Base-by-base conservation (phyloP, 768 basidiomycete genomes). In the Lentinula lateritia region DNA sequence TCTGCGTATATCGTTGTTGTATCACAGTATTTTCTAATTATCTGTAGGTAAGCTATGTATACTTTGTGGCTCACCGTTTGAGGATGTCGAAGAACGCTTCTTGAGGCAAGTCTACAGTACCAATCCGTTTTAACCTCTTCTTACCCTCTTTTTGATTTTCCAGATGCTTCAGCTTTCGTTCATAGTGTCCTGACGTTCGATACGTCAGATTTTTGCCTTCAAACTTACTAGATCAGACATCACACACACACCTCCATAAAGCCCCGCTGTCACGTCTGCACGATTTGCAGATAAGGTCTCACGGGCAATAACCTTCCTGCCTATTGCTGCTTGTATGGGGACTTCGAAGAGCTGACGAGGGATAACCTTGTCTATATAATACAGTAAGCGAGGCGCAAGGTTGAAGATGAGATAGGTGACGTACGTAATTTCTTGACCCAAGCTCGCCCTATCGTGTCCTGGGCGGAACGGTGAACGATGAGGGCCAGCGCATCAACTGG, bases 11-110 rank as follows among this genome's bases (percentile, higher is more conserved):
- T 61, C 46, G 58, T 54, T 38, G 12, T 38, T 39, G 5, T 39
- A 39, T 39, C 38, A 13, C 13, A 39, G 3, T 39, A 9, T 39
- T 9, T 76, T 62, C 77, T 13, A 28, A 28, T 28, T 28, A 28
- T 28, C 28, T 28, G 28, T 28, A 28, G 28, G 28, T 3, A 28
- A 28, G 28, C 28, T 28, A 28, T 28, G 28, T 28, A 28, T 28
- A 28, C 28, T 28, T 28, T 28, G 28, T 28, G 15, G 35, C 15
- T 56, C 41, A 56, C n/a, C 55, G 55, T 43, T 56, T 76, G 69
- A 98, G 78, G 58, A 98, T 88, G 64, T 92, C 85, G 73, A 91
- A 97, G 82, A 99, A 98, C 1, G 95, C 96, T 68, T 95, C 93
- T 68, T 97, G 94, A 35, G 95, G 95, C 45, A 99, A 83, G 63